A percentile compares a stretch with the other conserved stretches of the same genome.
Conservation (phyloP, 768 basidiomycete genomes). For the Hemileccinum rubropunctum region DNA sequence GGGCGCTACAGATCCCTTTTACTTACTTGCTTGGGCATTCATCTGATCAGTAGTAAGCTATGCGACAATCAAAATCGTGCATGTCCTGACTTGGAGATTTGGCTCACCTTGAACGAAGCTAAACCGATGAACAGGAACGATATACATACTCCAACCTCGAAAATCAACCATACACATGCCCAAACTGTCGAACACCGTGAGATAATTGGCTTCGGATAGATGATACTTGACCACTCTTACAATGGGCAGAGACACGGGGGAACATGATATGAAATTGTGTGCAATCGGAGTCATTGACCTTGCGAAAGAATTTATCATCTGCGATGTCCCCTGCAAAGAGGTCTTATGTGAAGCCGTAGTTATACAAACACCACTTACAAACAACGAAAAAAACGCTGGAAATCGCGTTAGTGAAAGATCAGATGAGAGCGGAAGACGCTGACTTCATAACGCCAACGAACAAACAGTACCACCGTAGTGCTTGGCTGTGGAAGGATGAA, state of each 20-base stretch:
- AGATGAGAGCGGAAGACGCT: slow-evolving; percentile 26
- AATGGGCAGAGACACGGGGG: slow-evolving; percentile 66
- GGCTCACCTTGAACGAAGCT: slow-evolving; percentile 70
- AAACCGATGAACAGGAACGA: slow-evolving; percentile 82
- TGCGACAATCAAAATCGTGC: slow-evolving; percentile 4
- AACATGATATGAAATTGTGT: slow-evolving; percentile 83
- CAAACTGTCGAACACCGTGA: slow-evolving; percentile 51
- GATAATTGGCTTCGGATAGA: not conserved
- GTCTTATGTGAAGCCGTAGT: not conserved
- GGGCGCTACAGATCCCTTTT: not conserved
- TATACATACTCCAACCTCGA: slow-evolving; percentile 69
- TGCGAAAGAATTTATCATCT: slow-evolving; percentile 93
- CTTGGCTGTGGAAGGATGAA: slow-evolving; percentile 47
- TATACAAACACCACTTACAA: slow-evolving; percentile 50
- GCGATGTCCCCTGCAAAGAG: slow-evolving; percentile 76
- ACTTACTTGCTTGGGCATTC: slow-evolving; percentile 65
- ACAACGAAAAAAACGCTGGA: slow-evolving; percentile 79
- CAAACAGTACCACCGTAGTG: slow-evolving; percentile 80
- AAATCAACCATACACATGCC: slow-evolving; percentile 83
- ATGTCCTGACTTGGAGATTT: not conserved
- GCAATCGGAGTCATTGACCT: slow-evolving; percentile 89
- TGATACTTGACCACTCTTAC: slow-evolving; percentile 37
- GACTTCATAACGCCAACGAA: slow-evolving; percentile 87
- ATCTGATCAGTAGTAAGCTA: slow-evolving; percentile 44
- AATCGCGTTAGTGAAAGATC: slow-evolving; percentile 7